These are phyloP conservation scores for Vaccinium myrtillus DNA, from an alignment of 148 eudicot species.

Conservation along the genomic window DNA sequence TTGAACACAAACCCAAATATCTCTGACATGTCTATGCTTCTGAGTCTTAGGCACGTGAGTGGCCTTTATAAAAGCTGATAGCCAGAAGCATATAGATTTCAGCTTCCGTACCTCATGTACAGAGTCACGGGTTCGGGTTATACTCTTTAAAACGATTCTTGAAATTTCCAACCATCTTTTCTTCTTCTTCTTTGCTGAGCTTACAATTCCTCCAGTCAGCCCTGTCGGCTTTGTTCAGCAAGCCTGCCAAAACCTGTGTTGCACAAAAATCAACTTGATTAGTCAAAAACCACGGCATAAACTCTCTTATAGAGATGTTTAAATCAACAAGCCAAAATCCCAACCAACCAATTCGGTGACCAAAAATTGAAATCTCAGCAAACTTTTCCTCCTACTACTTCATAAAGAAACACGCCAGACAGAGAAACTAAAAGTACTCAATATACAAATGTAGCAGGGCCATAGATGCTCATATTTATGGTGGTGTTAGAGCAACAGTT, in stretches of 20 bases:
- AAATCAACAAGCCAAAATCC: background rate
- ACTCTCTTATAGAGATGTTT: background rate
- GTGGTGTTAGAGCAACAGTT: background rate
- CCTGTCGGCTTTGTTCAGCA: conserved; percentile 85
- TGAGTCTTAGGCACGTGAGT: background rate
- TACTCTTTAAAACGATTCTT: conserved; percentile 54
- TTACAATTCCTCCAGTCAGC: conserved; percentile 97
- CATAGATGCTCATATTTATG: background rate
- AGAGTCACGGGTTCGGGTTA: conserved; percentile 40
- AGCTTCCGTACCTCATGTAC: conserved; percentile 16
- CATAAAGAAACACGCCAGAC: background rate
- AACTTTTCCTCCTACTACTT: background rate
- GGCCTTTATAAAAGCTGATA: background rate
- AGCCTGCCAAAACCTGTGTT: conserved; percentile 81
- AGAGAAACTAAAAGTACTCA: background rate
- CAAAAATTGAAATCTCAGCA: background rate
- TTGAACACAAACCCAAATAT: background rate
- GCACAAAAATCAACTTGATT: conserved; percentile 5
- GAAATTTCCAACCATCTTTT: conserved; percentile 60
- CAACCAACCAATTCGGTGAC: background rate
- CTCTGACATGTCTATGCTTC: background rate
- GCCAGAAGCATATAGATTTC: background rate
- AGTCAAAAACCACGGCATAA: background rate
- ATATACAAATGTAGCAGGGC: background rate
- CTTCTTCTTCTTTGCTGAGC: conserved; percentile 85